Base-by-base conservation (phyloP, 2,329 filamentous ascomycete species). In the Penicillium occitanis region DNA sequence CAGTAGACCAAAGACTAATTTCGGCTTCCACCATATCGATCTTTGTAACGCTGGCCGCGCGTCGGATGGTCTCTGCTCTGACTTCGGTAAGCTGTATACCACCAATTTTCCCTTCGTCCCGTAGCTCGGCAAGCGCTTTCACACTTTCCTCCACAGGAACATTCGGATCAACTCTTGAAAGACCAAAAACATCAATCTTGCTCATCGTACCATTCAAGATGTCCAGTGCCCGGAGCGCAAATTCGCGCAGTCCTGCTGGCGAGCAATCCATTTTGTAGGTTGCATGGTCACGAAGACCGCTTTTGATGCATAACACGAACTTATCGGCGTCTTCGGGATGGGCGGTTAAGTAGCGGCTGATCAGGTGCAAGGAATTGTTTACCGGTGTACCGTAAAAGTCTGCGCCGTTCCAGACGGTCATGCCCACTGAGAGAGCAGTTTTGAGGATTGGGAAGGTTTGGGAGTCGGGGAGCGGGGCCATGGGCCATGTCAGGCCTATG, bases 311-410 rank as follows among this genome's bases (percentile, higher is more conserved):
- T 59, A 91, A 75, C 11, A 88, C 82, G 8, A 90, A 81, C 71
- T 87, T 86, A 57, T 83, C 79, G 6, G 87, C 86, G 68, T 90
- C 85, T 68, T 88, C 85, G 0, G 88, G 88, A 72, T 90, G 85
- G 66, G 83, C 82, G 25, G 81, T 81, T 72, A 90, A 89, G 77
- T 90, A 91, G 28, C 82, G 79, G 68, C 85, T 83, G 37, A 90
- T 76, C 5, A 90, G 76, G 35, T 84, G 83, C 71, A 89, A 75
- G 1, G 83, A 86, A 77, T 90, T 88, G 71, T 81, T 81, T 25
- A 85, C 80, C 0, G 83, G 73, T 0, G 74, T 82, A 40, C 88
- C 88, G 77, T 91, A 91, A 72, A 90, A 84, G 72, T 90, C 86
- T 68, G 64, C 74, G 42, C 81, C 87, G 71, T 89, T 90, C 87